These are phyloP conservation scores for Verticillium nubilum DNA, from an alignment of 2,329 filamentous ascomycete genomes.

Conservation along the genomic window DNA sequence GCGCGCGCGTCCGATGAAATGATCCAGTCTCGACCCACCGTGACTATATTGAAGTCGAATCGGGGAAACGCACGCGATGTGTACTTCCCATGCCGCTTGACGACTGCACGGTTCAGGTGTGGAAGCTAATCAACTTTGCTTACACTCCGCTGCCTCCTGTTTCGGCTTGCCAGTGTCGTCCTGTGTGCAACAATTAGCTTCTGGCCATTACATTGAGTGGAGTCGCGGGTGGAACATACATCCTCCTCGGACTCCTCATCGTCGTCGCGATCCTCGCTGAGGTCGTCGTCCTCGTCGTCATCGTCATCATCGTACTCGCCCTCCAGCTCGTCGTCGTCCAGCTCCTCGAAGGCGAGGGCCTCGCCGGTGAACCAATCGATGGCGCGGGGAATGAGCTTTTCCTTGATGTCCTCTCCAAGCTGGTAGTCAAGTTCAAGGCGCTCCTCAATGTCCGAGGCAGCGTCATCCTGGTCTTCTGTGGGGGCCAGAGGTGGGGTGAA, in stretches of 20 bases:
- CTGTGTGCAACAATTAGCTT: slow-evolving; percentile 35
- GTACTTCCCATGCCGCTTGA: background rate
- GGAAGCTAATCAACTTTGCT: slow-evolving; percentile 68
- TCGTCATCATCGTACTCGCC: slow-evolving; percentile 84
- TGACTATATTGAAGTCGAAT: background rate
- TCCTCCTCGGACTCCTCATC: slow-evolving; percentile 76
- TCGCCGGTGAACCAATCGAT: slow-evolving; percentile 99
- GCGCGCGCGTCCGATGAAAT: background rate
- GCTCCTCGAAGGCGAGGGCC: slow-evolving; percentile 91
- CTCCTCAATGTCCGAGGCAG: slow-evolving; percentile 89
- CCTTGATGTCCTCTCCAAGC: slow-evolving; percentile 98
- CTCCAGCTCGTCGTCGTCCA: slow-evolving; percentile 76
- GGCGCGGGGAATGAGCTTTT: slow-evolving; percentile 96
- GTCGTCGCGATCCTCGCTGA: slow-evolving; percentile 80
- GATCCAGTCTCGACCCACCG: background rate
- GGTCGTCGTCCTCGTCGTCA: slow-evolving; percentile 85
- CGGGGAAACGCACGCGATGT: background rate
- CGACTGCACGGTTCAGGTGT: background rate
- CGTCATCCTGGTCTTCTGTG: slow-evolving; percentile 64
- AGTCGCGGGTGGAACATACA: slow-evolving; percentile 36
- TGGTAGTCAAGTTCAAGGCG: slow-evolving; percentile 98
- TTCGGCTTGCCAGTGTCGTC: slow-evolving; percentile 86
- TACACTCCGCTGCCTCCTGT: slow-evolving; percentile 92
- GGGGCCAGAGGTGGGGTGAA: slow-evolving; percentile 93
- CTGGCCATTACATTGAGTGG: background rate